These are phyloP conservation scores for Fusarium tuaranense DNA, from an alignment of 2,329 filamentous ascomycete genomes.

Conservation along the genomic window DNA sequence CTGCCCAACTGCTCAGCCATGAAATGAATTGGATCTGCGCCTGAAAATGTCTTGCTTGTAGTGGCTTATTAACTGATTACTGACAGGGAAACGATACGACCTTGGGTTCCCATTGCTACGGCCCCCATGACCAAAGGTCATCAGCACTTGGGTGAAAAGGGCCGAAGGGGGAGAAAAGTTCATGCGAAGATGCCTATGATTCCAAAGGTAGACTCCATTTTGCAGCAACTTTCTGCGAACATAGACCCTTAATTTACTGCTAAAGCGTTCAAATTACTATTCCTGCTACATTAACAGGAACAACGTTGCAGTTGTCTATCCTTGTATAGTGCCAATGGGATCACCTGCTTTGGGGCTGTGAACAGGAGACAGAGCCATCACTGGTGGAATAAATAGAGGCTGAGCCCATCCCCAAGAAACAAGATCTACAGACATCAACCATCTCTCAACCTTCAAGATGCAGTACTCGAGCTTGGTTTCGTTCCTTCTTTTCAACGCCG, in stretches of 20 bases:
- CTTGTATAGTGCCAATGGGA: neutral
- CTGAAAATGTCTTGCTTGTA: neutral
- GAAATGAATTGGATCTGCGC: neutral
- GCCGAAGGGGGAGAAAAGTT: neutral
- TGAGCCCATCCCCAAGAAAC: neutral
- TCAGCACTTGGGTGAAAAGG: neutral
- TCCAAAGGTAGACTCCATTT: neutral
- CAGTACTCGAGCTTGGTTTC: neutral
- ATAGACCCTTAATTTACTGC: neutral
- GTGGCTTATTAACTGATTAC: neutral
- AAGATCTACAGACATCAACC: neutral
- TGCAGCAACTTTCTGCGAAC: neutral
- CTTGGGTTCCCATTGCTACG: neutral
- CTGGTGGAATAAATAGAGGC: neutral
- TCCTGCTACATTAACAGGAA: neutral
- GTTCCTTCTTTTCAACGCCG: conserved; percentile 7
- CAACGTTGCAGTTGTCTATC: neutral
- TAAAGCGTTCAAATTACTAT: neutral
- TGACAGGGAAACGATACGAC: neutral
- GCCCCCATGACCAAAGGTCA: neutral
- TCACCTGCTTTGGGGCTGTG: neutral
- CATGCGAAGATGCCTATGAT: neutral
- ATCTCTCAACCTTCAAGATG: conserved; percentile 6
- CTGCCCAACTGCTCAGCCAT: neutral
- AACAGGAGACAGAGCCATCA: neutral